These are phyloP conservation scores for Coemansia sp. DNA, from an alignment of 192 early-diverging fungal species.

Conservation along the genomic window DNA sequence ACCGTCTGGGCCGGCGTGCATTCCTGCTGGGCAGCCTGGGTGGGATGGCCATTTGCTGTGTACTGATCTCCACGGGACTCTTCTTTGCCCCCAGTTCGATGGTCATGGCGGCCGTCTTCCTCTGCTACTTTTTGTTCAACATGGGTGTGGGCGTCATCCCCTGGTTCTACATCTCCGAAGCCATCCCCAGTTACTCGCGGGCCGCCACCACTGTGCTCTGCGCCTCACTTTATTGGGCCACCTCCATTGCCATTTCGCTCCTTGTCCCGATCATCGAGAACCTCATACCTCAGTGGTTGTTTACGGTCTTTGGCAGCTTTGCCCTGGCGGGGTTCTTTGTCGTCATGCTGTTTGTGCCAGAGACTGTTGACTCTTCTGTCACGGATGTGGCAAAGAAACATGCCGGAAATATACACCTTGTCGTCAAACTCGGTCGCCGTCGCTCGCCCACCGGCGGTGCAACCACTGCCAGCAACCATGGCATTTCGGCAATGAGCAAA, in stretches of 20 bases:
- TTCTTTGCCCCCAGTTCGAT: conserved; percentile 47
- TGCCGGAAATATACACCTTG: conserved; percentile 19
- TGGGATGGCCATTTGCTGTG: conserved; percentile 55
- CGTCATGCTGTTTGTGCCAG: conserved; percentile 61
- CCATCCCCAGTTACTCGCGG: conserved; percentile 62
- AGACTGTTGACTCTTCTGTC: conserved; percentile 62
- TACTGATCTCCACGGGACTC: conserved; percentile 54
- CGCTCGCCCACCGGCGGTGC: not conserved
- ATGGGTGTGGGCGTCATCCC: conserved; percentile 74
- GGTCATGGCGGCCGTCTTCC: conserved; percentile 55
- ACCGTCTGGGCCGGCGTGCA: conserved; percentile 60
- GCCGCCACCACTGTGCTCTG: conserved; percentile 59
- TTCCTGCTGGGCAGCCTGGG: conserved; percentile 57
- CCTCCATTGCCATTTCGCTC: conserved; percentile 46
- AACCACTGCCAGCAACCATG: not conserved
- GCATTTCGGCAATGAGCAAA: no score
- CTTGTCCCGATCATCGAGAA: conserved; percentile 46
- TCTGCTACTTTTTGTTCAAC: conserved; percentile 66
- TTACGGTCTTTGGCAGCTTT: conserved; percentile 59
- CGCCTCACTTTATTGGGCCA: conserved; percentile 64
- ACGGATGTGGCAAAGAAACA: conserved; percentile 18
- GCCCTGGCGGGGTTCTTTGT: conserved; percentile 44
- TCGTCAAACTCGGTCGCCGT: conserved; percentile 1
- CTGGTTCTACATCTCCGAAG: conserved; percentile 69
- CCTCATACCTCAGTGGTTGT: conserved; percentile 29